Conservation (phyloP, 2,329 filamentous ascomycete species). For the Phialocephala sp. region DNA sequence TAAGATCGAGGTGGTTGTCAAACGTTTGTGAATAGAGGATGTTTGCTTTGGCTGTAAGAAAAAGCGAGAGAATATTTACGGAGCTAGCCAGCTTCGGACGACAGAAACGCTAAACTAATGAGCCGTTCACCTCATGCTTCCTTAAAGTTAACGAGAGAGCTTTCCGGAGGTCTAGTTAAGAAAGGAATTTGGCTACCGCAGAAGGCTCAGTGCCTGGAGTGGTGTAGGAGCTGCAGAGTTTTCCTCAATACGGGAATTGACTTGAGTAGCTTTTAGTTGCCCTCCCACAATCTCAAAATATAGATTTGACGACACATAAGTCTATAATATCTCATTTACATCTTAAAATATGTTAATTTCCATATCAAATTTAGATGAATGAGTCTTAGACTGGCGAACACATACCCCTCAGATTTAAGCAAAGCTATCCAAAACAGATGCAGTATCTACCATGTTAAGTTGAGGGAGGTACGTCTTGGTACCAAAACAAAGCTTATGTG, state of each 20-base stretch:
- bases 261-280: neutral
- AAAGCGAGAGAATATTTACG: neutral
- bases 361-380: no score
- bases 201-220: neutral
- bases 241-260: neutral
- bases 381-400: no score
- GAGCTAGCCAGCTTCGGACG: neutral
- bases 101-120: no score
- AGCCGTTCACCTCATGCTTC: neutral
- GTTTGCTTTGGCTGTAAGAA: slow-evolving; percentile 7
- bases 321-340: no score
- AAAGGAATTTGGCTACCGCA: neutral
- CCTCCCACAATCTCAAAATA: neutral
- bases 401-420: no score
- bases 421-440: no score
- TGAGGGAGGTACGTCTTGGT: no score
- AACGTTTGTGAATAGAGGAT: neutral
- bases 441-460: no score
- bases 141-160: neutral
- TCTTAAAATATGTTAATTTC: no score
- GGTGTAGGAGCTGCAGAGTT: neutral
- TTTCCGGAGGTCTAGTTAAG: neutral
- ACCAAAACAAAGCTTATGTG: no score
- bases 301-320: neutral
- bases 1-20: neutral